Conservation (phyloP, 169 alveolate genomes). For the Eimeria sp. region DNA sequence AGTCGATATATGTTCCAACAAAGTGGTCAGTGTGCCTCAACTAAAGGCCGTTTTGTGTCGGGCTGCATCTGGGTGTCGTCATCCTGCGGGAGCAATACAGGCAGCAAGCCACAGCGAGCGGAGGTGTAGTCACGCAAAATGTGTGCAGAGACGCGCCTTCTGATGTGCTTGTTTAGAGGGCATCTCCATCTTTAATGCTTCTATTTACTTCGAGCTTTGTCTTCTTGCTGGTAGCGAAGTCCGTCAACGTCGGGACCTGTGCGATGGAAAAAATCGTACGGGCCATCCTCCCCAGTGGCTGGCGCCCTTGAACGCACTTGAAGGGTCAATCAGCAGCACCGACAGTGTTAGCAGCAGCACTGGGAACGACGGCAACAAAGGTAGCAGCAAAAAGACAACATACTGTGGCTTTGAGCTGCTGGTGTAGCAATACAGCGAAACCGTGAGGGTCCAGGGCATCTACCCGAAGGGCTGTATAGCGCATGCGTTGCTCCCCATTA, state of each 20-base stretch:
- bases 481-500: conserved; percentile 59
- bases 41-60: conserved; percentile 1
- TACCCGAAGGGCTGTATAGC: conserved; percentile 59
- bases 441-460: conserved; percentile 49
- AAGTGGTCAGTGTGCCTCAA: conserved; percentile 40
- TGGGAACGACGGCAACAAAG: neutral
- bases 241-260: conserved; percentile 50
- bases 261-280: neutral
- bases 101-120: neutral
- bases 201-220: neutral
- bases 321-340: neutral
- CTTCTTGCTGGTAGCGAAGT: conserved; percentile 44
- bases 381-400: neutral
- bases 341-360: neutral
- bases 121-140: neutral
- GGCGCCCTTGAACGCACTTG: neutral
- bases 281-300: too few relatives aligned
- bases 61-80: neutral
- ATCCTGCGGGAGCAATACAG: neutral
- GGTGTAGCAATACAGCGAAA: conserved; percentile 30
- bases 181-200: neutral
- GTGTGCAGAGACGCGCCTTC: neutral
- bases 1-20: neutral
- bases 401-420: conserved; percentile 55
- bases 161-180: neutral